Conservation (phyloP, 2,329 filamentous ascomycete genomes). For the Pseudocercospora ulei region DNA sequence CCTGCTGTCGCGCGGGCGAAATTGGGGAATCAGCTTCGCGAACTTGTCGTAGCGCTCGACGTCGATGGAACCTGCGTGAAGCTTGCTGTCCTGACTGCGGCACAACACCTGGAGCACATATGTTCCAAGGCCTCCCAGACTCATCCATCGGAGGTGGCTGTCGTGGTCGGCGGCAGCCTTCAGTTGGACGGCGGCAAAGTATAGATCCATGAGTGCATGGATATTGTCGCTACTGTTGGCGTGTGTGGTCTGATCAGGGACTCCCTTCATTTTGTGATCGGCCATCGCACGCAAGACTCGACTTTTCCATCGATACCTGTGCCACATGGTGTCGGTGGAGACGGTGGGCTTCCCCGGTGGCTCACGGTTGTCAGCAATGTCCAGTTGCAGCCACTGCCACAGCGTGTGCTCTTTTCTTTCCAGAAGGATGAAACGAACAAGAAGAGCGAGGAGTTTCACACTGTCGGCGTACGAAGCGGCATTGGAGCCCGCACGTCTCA, state of each 20-base stretch:
- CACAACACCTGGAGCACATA: constrained; percentile 4
- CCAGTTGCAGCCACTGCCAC: constrained; percentile 29
- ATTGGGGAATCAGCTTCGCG: neutral
- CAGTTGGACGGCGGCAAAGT: constrained; percentile 14
- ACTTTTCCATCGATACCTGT: constrained; percentile 23
- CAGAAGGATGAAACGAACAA: constrained; percentile 25
- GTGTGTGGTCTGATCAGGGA: neutral
- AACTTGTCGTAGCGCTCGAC: constrained; percentile 14
- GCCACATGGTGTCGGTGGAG: neutral
- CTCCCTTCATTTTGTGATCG: constrained; percentile 3
- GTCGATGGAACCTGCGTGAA: constrained; percentile 9
- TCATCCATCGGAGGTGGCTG: constrained; percentile 12
- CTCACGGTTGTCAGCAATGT: constrained; percentile 17
- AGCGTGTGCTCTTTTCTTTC: constrained; percentile 28
- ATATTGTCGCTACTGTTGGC: neutral
- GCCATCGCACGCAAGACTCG: constrained; percentile 19
- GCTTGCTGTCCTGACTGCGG: neutral
- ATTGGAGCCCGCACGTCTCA: constrained; percentile 20
- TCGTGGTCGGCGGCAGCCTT: neutral
- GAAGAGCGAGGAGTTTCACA: constrained; percentile 17
- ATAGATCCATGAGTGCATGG: constrained; percentile 17
- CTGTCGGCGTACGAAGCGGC: constrained; percentile 23
- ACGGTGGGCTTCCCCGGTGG: neutral
- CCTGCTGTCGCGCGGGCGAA: neutral
- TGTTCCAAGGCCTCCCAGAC: neutral